Evolutionary conservation across 2,329 filamentous ascomycete genomes (phyloP).

Genomic region (Botrytis sinoallii): DNA sequence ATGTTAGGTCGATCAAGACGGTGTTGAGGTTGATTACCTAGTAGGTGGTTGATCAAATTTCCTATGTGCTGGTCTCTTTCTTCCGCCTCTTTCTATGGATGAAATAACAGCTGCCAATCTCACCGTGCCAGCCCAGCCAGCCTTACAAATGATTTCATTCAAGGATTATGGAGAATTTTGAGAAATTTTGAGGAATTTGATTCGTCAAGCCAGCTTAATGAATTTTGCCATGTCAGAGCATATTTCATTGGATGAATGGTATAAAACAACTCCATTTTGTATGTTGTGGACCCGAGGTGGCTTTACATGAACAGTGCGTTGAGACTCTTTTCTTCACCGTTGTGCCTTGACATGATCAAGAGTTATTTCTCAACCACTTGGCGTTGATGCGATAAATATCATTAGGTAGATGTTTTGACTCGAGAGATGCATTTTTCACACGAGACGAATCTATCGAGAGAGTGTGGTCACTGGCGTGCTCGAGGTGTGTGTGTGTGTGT

Average conservation of each 20-base stretch:
- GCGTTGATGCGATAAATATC: constrained; percentile 1
- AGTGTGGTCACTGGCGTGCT: background rate
- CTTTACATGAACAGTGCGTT: constrained; percentile 2
- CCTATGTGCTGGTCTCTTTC: constrained; percentile 4
- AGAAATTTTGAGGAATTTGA: background rate
- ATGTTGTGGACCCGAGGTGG: constrained; percentile 6
- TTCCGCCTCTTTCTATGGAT: constrained; percentile 5
- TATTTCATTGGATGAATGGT: background rate
- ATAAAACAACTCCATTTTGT: background rate
- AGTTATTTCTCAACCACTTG: background rate
- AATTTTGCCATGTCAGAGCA: constrained; percentile 19
- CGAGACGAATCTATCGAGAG: background rate
- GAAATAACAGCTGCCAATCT: constrained; percentile 13
- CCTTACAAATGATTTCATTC: constrained; percentile 16
- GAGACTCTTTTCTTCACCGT: constrained; percentile 10
- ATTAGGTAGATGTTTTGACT: background rate
- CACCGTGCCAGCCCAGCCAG: constrained; percentile 14
- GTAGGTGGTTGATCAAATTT: background rate
- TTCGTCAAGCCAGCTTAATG: constrained; percentile 11
- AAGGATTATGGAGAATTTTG: constrained; percentile 1
- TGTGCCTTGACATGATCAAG: background rate
- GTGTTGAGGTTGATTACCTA: background rate
- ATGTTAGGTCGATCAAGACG: background rate
- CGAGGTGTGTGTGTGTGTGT: background rate
- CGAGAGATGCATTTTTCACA: background rate